A percentile compares a stretch with the other conserved stretches of the same genome.
These are phyloP conservation scores for Pseudocercospora musae DNA, from an alignment of 2,329 filamentous ascomycete genomes.

Conservation along the genomic window DNA sequence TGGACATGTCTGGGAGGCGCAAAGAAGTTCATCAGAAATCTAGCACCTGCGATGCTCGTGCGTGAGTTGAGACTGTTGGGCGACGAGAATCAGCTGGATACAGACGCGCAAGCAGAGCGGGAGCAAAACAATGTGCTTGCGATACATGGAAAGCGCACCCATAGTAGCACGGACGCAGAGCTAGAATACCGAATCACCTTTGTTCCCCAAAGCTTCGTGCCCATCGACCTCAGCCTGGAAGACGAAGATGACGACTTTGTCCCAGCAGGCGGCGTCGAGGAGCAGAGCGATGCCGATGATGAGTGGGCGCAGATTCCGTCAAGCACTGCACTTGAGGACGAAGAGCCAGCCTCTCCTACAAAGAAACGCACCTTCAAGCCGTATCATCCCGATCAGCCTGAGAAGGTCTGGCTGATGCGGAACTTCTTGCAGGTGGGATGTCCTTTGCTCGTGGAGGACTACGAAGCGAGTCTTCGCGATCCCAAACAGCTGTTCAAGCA, in stretches of 20 bases:
- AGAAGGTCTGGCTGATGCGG: slow-evolving; percentile 68
- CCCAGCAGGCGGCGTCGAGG: slow-evolving; percentile 34
- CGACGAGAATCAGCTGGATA: slow-evolving; percentile 20
- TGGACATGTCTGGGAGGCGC: slow-evolving; percentile 79
- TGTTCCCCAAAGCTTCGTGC: slow-evolving; percentile 71
- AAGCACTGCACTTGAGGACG: slow-evolving; percentile 23
- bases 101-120: slow-evolving; percentile 43
- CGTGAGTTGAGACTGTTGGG: slow-evolving; percentile 51
- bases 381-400: slow-evolving; percentile 65
- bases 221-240: slow-evolving; percentile 71
- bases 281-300: slow-evolving; percentile 35
- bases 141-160: slow-evolving; percentile 65
- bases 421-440: slow-evolving; percentile 62
- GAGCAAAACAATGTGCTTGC: slow-evolving; percentile 58
- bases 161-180: slow-evolving; percentile 70
- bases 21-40: slow-evolving; percentile 75
- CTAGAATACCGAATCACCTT: slow-evolving; percentile 77
- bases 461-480: slow-evolving; percentile 50
- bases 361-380: slow-evolving; percentile 44
- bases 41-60: slow-evolving; percentile 73
- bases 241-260: slow-evolving; percentile 58
- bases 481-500: slow-evolving; percentile 29
- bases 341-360: slow-evolving; percentile 38
- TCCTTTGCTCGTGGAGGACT: slow-evolving; percentile 63
- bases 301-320: slow-evolving; percentile 20